Percentiles rank a stretch among this genome's conserved stretches.
Conservation (phyloP, 805 yeast genomes). For the Myxozyma vanderwaltii region DNA sequence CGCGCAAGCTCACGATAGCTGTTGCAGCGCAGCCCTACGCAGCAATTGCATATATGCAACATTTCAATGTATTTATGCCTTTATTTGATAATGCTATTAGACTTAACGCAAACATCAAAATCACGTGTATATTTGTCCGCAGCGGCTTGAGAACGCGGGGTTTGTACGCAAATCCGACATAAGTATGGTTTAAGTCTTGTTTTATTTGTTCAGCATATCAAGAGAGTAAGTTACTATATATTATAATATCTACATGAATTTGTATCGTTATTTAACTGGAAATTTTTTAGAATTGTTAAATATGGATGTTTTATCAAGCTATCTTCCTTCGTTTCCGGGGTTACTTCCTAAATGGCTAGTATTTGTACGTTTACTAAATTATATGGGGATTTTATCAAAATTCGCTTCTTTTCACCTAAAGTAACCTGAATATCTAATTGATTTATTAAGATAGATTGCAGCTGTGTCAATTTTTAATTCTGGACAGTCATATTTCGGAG, state of each 20-base stretch:
- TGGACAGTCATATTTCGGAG: constrained; percentile 77
- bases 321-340: constrained; percentile 55
- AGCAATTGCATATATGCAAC: too few species aligned
- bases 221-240: too few species aligned
- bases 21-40: not conserved
- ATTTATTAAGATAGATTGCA: constrained; percentile 50
- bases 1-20: not conserved
- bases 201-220: too few species aligned
- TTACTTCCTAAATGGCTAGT: constrained; percentile 75
- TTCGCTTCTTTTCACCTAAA: not conserved
- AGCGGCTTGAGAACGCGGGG: too few species aligned
- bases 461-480: constrained; percentile 93
- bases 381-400: not conserved
- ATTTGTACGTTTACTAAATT: constrained; percentile 47
- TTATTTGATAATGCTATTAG: too few species aligned
- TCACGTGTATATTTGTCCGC: too few species aligned
- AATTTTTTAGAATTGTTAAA: not conserved
- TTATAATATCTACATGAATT: too few species aligned
- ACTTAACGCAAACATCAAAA: too few species aligned
- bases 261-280: too few species aligned
- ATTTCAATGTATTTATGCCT: too few species aligned
- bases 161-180: too few species aligned
- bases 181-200: too few species aligned
- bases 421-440: not conserved
- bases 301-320: constrained; percentile 35